phyloP scores from a whole-genome alignment of 129 eudicot genomes.

The Pittosporum tobira region DNA sequence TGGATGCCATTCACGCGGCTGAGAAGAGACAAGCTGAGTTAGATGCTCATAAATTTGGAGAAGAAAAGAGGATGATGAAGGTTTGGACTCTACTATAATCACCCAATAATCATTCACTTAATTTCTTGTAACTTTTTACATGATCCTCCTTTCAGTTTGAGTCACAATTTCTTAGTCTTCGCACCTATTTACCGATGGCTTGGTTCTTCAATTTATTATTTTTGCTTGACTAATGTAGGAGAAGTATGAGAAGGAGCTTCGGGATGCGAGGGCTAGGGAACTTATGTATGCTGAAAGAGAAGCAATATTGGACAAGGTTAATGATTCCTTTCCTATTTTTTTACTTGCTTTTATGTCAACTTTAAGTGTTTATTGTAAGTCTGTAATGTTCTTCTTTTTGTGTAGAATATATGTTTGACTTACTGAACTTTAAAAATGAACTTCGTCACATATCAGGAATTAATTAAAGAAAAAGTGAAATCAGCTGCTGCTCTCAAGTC shows the following conservation, averaged over 20 bases:
- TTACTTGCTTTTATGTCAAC: not conserved
- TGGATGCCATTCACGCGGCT: constrained; percentile 91
- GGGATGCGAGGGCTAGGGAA: constrained; percentile 91
- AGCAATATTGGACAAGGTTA: constrained; percentile 87
- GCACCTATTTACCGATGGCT: not conserved
- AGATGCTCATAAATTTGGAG: constrained; percentile 56
- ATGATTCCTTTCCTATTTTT: not conserved
- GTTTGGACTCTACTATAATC: constrained; percentile 24
- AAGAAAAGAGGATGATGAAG: constrained; percentile 86
- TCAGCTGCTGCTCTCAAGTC: constrained; percentile 97
- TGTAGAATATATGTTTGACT: not conserved
- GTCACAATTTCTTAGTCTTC: not conserved
- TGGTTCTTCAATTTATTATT: not conserved
- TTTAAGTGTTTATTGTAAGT: not conserved
- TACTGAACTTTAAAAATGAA: too few species aligned
- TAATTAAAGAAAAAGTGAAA: constrained; percentile 73
- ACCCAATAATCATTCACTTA: not conserved
- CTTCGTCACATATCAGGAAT: constrained; percentile 50
- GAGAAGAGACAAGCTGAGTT: constrained; percentile 83
- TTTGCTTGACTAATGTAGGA: constrained; percentile 37
- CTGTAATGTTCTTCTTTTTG: not conserved
- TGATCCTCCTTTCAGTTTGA: not conserved
- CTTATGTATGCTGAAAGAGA: constrained; percentile 99
- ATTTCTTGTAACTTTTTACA: not conserved
- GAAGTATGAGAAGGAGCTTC: constrained; percentile 81